Evolutionary conservation across 2,329 filamentous ascomycete genomes (phyloP).

Genomic region (Cladobotryum protrusum): DNA sequence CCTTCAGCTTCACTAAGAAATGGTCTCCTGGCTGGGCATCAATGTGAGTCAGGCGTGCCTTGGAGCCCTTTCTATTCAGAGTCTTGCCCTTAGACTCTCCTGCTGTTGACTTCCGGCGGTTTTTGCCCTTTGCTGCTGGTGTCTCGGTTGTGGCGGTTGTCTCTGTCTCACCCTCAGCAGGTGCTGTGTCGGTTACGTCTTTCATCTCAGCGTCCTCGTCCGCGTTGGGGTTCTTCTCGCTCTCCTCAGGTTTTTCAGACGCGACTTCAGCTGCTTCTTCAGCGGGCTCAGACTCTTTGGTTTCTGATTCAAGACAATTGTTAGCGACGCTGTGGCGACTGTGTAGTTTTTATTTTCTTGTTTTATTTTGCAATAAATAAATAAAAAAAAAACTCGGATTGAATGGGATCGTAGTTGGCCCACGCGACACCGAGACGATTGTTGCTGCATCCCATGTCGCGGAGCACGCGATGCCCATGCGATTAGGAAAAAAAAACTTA

Average conservation of each 20-base stretch:
- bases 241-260: constrained; percentile 22
- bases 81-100: constrained; percentile 69
- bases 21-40: constrained; percentile 87
- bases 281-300: constrained; percentile 21
- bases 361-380: too few species aligned
- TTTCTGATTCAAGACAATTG: constrained; percentile 19
- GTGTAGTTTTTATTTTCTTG: too few species aligned
- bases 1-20: constrained; percentile 90
- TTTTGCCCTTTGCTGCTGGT: constrained; percentile 34
- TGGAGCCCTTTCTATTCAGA: constrained; percentile 78
- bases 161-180: constrained; percentile 22
- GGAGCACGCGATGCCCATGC: too few species aligned
- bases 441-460: too few species aligned
- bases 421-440: too few species aligned
- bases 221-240: constrained; percentile 19
- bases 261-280: constrained; percentile 26
- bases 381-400: too few species aligned
- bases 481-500: constrained; percentile 20
- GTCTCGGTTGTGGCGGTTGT: constrained; percentile 23
- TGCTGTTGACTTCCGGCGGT: constrained; percentile 68
- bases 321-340: constrained; percentile 20
- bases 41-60: constrained; percentile 62
- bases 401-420: too few species aligned
- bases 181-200: constrained; percentile 27
- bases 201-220: constrained; percentile 50